Evolutionary conservation across 805 yeast genomes (phyloP), one percentile per base, ranked within the genome.

Genomic region (Sugiyamaella chiloensis): DNA sequence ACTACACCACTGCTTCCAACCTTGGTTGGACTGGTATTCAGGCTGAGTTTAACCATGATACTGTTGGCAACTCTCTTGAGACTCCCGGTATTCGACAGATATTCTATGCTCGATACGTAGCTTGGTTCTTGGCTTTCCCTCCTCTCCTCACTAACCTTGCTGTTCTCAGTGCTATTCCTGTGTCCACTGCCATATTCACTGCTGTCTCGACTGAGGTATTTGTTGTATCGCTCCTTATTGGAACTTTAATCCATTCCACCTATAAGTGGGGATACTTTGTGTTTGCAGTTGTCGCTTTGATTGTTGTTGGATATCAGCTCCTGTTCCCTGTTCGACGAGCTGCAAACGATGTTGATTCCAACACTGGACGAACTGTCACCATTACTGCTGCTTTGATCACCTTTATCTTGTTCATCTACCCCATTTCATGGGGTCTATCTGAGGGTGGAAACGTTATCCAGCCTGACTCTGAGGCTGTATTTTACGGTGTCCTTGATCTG

Each of bases 211-310:
- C 69, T 17, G 78, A 70, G 59, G 70, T 75, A 17, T 75, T 70
- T 59, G 78, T 80, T 32, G 68, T 81, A 44, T 73, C 78, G 36
- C 67, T 78, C 35, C 71, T 81, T 61, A 73, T 81, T 59, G 86
- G 85, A 57, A 51, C 76, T 17, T 66, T 81, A 53, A 76, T 81
- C 50, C 53, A 61, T 27, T 72, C 83, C 6, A 65, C 78, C 37
- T 81, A 81, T 65, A 81, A 78, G 62, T 81, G 85, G 85, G 87
- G 87, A 61, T 81, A 78, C 69, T 81, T 76, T 64, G 72, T 77
- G 5, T 77, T 81, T 61, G 80, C 76, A 24, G 69, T 69, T 34
- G 63, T 73, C 66, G 71, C 63, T 52, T 77, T 50, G 67, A 69
- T 53, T 55, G 53, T 56, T 53, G 53, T 57, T 16, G 44, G 39